These are phyloP conservation scores for Rhodomyrtus psidioides DNA, from an alignment of 441 rosid species.

Conservation along the genomic window DNA sequence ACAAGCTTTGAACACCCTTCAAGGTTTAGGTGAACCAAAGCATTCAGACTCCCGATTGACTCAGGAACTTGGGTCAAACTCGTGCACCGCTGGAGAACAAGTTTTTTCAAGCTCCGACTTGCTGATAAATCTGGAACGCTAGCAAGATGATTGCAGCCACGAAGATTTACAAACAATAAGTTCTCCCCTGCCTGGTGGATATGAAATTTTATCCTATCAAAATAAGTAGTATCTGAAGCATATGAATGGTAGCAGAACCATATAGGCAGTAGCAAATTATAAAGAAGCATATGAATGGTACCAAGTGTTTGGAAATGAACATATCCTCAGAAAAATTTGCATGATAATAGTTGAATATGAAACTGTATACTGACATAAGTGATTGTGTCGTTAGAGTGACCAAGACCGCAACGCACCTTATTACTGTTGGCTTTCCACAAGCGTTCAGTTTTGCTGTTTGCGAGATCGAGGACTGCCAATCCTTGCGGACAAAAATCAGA, in stretches of 20 bases:
- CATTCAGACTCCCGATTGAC: conserved; percentile 34
- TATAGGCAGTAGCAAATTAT: neutral
- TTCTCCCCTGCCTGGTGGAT: conserved; percentile 29
- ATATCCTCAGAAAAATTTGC: neutral
- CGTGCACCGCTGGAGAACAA: conserved; percentile 31
- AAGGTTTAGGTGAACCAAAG: conserved; percentile 38
- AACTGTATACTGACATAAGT: neutral
- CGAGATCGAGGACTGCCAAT: conserved; percentile 62
- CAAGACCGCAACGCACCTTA: conserved; percentile 8
- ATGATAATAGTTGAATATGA: neutral
- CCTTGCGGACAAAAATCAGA: conserved; percentile 24
- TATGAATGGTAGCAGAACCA: neutral
- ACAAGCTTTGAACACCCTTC: conserved; percentile 29
- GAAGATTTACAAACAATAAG: conserved; percentile 36
- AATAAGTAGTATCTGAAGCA: neutral
- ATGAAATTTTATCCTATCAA: too few species aligned
- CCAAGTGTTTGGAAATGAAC: neutral
- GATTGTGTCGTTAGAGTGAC: neutral
- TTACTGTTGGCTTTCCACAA: conserved; percentile 17
- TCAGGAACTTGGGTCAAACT: conserved; percentile 32
- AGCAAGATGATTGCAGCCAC: conserved; percentile 29
- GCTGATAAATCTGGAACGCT: conserved; percentile 42
- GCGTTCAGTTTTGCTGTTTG: conserved; percentile 31
- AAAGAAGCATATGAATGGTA: neutral
- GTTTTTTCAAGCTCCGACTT: conserved; percentile 34